Base-by-base conservation (phyloP, 305 asterid species). In the Caryopteris hybrid region DNA sequence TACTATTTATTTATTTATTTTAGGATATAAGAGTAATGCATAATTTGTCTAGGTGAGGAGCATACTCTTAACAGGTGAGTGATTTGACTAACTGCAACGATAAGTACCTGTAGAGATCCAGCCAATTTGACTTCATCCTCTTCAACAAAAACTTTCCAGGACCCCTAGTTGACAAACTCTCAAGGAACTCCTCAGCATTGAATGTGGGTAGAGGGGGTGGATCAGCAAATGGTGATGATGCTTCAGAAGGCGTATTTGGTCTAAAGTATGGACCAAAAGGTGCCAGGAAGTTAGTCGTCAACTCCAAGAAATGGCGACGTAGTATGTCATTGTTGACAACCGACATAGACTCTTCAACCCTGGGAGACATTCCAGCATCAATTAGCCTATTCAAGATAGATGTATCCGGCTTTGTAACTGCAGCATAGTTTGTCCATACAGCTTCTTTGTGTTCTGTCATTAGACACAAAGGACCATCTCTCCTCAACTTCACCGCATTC, bases 291-390 rank as follows among this genome's bases (percentile, higher is more conserved):
- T 91, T 94, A 53, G 96, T 87, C 0, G 99, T 94, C 84, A 94
- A 84, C 90, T 94, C 99, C 88, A 91, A 76, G 78, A 94, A 94
- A 84, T 94, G 99, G 62, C 99, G 96, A 59, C 96, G 96, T 51
- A 94, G 78, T 73, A 94, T 89, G 78, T 94, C 99, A 43, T 94
- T 94, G 83, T 91, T 94, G 69, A 94, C 99, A 69, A 94, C 96
- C 10, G 99, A 94, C 99, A 94, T 94, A 1, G 97, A 91, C 88
- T 94, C 99, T 79, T 94, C 99, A 71, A 89, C 96, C 77, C 97
- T 85, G 31, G 99, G 99, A 41, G 96, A 94, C 86, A 89, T 41
- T 69, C 99, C 99, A 48, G 97, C 99, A 89, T 94, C 97, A 78
- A 94, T 85, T 45, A 94, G 86, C 85, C 99, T 82, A 74, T 94